Percentiles rank a stretch among this genome's conserved stretches.
phyloP scores from a whole-genome alignment of 192 early-diverging fungal genomes.

The Jimgerdemannia lactiflua region DNA sequence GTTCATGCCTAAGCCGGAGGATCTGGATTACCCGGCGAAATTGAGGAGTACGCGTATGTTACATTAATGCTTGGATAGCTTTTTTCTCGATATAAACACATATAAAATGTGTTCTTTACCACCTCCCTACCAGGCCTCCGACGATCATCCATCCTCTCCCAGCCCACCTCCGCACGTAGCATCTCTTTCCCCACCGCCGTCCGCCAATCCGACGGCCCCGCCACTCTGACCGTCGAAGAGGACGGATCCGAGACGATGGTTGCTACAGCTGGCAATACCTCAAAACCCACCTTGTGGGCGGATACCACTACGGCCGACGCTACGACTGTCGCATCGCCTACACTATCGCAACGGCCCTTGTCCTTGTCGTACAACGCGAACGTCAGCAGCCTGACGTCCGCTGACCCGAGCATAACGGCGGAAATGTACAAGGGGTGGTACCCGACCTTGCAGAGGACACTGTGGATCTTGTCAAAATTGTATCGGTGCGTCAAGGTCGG shows the following conservation, averaged over 20 bases:
- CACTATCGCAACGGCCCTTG: neutral
- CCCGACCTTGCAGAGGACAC: constrained; percentile 76
- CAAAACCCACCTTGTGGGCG: neutral
- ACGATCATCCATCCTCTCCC: no score
- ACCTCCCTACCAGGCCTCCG: no score
- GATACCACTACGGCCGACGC: constrained; percentile 5
- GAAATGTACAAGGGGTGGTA: constrained; percentile 56
- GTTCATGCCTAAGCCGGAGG: constrained; percentile 68
- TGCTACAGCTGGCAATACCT: constrained; percentile 4
- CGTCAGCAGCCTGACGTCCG: neutral
- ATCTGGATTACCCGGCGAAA: constrained; percentile 49
- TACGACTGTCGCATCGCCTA: neutral
- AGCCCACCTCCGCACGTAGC: no score
- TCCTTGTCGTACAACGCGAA: neutral
- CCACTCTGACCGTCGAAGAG: constrained; percentile 18
- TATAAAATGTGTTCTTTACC: no score
- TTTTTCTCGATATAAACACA: no score
- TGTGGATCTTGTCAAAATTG: constrained; percentile 79
- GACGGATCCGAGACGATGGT: constrained; percentile 17
- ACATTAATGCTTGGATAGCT: neutral
- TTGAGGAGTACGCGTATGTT: constrained; percentile 24
- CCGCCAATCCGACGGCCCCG: neutral
- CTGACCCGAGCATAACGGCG: no score
- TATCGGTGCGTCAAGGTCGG: constrained; percentile 71
- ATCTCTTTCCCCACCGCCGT: no score